Evolutionary conservation across 108 stramenopile genomes (phyloP).

Genomic region (Nitzschia palea): DNA sequence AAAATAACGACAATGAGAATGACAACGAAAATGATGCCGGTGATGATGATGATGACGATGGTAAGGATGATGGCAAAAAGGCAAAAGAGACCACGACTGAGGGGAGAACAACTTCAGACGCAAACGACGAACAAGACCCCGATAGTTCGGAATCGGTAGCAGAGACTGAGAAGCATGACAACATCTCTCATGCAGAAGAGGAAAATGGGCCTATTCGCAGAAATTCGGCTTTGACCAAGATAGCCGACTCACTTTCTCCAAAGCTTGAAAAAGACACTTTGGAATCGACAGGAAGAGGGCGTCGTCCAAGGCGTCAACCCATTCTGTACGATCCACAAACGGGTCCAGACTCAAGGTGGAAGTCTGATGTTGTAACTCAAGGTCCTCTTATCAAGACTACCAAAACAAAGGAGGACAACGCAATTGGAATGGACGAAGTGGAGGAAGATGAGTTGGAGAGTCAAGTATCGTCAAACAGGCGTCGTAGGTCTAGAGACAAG

Average conservation of each 20-base stretch:
- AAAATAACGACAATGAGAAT: conserved; percentile 23
- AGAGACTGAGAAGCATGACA: conserved; percentile 5
- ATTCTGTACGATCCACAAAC: conserved; percentile 53
- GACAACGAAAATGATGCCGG: conserved; percentile 11
- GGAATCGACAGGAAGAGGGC: conserved; percentile 8
- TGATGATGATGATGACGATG: background rate
- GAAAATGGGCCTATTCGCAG: background rate
- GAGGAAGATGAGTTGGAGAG: conserved; percentile 6
- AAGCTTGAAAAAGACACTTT: background rate
- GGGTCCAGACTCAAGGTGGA: conserved; percentile 50
- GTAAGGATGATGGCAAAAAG: too few relatives aligned
- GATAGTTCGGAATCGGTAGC: background rate
- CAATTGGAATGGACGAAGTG: background rate
- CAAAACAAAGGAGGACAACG: background rate
- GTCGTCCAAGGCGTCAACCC: conserved; percentile 33
- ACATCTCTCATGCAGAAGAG: background rate
- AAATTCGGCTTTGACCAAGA: conserved; percentile 22
- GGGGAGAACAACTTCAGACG: background rate
- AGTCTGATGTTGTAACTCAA: too few relatives aligned
- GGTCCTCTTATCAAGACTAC: background rate
- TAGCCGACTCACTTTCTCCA: conserved; percentile 13
- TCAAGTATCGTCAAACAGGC: background rate
- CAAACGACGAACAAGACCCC: background rate
- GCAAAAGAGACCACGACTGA: too few relatives aligned
- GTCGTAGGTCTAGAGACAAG: background rate